These are phyloP conservation scores for Xerocomellus chrysenteron DNA, from an alignment of 768 basidiomycete genomes.

Conservation along the genomic window DNA sequence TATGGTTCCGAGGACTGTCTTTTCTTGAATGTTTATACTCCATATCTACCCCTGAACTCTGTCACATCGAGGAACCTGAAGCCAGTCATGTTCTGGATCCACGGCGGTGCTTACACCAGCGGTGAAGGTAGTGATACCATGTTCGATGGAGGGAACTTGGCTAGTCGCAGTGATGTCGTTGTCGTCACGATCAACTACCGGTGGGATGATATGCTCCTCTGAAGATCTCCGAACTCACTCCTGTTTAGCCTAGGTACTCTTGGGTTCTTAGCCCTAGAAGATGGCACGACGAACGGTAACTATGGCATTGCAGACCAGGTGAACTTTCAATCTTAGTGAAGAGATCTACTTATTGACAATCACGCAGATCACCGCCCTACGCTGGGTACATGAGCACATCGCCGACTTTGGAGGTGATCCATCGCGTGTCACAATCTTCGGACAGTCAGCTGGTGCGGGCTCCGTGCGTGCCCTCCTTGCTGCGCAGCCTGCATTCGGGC, in stretches of 20 bases:
- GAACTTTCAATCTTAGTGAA: neutral
- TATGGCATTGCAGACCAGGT: conserved; percentile 15
- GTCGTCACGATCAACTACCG: conserved; percentile 40
- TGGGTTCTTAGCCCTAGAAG: conserved; percentile 8
- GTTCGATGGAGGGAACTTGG: conserved; percentile 45
- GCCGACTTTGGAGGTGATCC: conserved; percentile 59
- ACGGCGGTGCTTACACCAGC: conserved; percentile 46
- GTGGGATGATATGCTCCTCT: neutral
- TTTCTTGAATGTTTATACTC: conserved; percentile 48
- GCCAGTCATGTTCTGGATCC: conserved; percentile 52
- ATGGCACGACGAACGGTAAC: conserved; percentile 10
- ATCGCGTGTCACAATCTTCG: conserved; percentile 49
- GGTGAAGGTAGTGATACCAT: conserved; percentile 40
- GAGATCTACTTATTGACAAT: neutral
- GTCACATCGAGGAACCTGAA: conserved; percentile 26
- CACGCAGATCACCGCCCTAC: conserved; percentile 28
- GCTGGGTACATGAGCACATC: conserved; percentile 53
- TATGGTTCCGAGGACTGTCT: conserved; percentile 43
- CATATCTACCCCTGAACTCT: conserved; percentile 31
- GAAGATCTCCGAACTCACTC: neutral
- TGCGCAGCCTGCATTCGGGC: conserved; percentile 35
- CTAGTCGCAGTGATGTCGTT: conserved; percentile 43
- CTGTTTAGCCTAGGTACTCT: conserved; percentile 7
- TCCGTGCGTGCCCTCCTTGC: conserved; percentile 41
- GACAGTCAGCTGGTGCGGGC: conserved; percentile 54